Conservation (phyloP, 768 basidiomycete genomes). For the Amanita inopinata region DNA sequence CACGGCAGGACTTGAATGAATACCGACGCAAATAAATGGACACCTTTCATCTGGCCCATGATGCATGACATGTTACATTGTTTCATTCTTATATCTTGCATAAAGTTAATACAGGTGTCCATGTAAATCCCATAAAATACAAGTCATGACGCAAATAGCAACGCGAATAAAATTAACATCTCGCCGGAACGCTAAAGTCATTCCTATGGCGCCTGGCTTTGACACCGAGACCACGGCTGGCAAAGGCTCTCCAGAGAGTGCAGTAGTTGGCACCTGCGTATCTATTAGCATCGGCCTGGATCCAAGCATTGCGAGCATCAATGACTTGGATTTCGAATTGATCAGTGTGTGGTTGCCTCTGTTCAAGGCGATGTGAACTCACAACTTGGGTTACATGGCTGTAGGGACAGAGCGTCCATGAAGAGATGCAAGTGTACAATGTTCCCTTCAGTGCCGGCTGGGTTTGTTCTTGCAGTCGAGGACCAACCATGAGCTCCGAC, state of each 20-base stretch:
- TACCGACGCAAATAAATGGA: too few species aligned
- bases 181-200: conserved; percentile 19
- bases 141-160: too few species aligned
- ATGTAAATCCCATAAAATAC: too few species aligned
- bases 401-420: too few species aligned
- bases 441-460: conserved; percentile 26
- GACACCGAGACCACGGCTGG: conserved; percentile 38
- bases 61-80: too few species aligned
- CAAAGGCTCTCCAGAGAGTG: conserved; percentile 35
- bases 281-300: conserved; percentile 40
- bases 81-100: too few species aligned
- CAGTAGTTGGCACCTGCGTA: conserved; percentile 37
- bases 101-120: too few species aligned
- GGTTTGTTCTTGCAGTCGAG: conserved; percentile 22
- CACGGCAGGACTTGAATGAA: too few species aligned
- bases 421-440: conserved; percentile 31
- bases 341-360: too few species aligned
- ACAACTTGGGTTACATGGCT: conserved; percentile 33
- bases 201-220: conserved; percentile 20
- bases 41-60: too few species aligned
- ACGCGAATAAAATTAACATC: conserved; percentile 18
- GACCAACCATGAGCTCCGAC: conserved; percentile 18
- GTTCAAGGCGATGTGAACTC: too few species aligned
- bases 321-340: too few species aligned
- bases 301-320: conserved; percentile 37